Percentiles rank a stretch among this genome's conserved stretches.
These are phyloP conservation scores for Exophiala mesophila DNA, from an alignment of 2,329 filamentous ascomycete species.

Conservation along the genomic window DNA sequence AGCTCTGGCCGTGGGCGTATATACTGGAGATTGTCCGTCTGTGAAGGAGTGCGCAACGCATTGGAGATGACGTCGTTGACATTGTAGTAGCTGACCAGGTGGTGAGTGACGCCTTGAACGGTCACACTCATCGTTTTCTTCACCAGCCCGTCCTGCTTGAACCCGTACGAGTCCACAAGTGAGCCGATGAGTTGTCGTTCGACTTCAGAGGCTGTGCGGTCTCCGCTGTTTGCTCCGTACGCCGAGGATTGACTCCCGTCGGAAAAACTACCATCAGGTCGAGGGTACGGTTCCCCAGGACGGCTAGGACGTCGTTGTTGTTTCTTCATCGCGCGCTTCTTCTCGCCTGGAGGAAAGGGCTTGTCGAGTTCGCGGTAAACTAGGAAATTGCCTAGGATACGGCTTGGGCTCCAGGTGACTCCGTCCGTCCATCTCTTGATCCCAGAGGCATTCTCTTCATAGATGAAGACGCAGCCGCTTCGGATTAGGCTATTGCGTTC, in stretches of 20 bases:
- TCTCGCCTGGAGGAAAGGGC: slow-evolving; percentile 74
- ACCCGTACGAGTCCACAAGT: slow-evolving; percentile 81
- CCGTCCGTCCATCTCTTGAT: slow-evolving; percentile 96
- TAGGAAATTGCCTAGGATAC: slow-evolving; percentile 78
- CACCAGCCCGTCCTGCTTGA: slow-evolving; percentile 74
- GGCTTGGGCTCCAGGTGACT: slow-evolving; percentile 82
- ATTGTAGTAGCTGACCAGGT: slow-evolving; percentile 84
- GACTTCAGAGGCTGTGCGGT: slow-evolving; percentile 40
- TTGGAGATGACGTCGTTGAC: slow-evolving; percentile 68
- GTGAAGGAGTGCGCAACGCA: slow-evolving; percentile 55
- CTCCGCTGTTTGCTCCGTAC: slow-evolving; percentile 30
- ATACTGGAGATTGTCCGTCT: slow-evolving; percentile 47
- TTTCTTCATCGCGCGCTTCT: slow-evolving; percentile 76
- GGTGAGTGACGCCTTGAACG: slow-evolving; percentile 69
- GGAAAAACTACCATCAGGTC: slow-evolving; percentile 35
- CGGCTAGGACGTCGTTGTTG: slow-evolving; percentile 48
- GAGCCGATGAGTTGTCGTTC: slow-evolving; percentile 69
- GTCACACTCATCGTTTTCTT: slow-evolving; percentile 90
- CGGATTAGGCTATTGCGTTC: slow-evolving; percentile 72
- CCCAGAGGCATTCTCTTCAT: slow-evolving; percentile 82
- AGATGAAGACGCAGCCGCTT: slow-evolving; percentile 84
- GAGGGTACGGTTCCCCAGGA: slow-evolving; percentile 50
- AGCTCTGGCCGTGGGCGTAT: slow-evolving; percentile 56
- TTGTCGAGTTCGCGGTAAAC: slow-evolving; percentile 78
- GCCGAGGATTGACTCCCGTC: slow-evolving; percentile 29